Evolutionary conservation across 768 basidiomycete genomes (phyloP).

Genomic region (Cystobasidiopsis lactophilus): DNA sequence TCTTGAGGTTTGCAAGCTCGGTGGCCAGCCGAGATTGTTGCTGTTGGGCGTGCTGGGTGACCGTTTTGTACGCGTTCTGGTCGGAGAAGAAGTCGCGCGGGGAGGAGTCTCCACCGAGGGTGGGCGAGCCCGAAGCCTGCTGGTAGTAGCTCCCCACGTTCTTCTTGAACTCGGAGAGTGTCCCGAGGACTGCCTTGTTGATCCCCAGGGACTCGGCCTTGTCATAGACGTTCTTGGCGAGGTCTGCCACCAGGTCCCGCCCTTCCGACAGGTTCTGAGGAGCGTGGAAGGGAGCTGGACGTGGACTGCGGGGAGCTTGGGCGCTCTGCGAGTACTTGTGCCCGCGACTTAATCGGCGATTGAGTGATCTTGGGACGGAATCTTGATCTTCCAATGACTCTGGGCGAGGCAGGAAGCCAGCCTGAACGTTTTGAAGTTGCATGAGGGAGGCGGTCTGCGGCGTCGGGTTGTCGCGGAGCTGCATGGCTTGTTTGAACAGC

Average conservation of each 20-base stretch:
- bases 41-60: neutral
- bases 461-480: constrained; percentile 21
- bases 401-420: neutral
- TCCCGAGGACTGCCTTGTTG: constrained; percentile 16
- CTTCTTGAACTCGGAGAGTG: constrained; percentile 12
- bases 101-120: neutral
- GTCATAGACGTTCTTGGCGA: constrained; percentile 17
- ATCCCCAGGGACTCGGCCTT: constrained; percentile 18
- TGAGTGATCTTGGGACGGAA: too few relatives aligned
- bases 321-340: neutral
- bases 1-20: neutral
- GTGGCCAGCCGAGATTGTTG: neutral
- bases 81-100: neutral
- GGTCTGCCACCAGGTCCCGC: constrained; percentile 5
- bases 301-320: too few relatives aligned
- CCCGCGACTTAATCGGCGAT: too few relatives aligned
- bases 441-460: neutral
- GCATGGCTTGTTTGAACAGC: constrained; percentile 61
- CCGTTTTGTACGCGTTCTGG: neutral
- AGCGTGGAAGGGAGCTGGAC: too few relatives aligned
- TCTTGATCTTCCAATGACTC: too few relatives aligned
- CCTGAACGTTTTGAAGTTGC: neutral
- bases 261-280: constrained; percentile 1
- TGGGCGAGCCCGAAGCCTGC: too few relatives aligned
- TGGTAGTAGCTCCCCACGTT: neutral